Conservation (phyloP, 2,329 filamentous ascomycete species). For the Chalaropsis ovoidea region DNA sequence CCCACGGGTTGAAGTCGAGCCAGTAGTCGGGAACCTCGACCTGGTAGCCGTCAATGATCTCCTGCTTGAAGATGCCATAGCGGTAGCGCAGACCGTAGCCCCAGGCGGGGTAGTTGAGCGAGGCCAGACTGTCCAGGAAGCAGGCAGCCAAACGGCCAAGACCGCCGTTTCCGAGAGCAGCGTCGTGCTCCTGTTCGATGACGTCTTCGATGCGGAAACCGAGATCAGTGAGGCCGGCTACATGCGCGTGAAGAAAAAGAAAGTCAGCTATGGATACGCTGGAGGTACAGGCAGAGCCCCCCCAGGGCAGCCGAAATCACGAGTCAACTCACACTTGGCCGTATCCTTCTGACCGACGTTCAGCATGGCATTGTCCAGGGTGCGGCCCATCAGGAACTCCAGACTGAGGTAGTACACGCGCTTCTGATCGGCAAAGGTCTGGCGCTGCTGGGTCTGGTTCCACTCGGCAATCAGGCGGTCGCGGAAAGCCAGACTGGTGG, state of each 20-base stretch:
- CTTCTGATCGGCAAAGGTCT: slow-evolving; percentile 84
- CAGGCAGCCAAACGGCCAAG: slow-evolving; percentile 90
- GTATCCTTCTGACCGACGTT: slow-evolving; percentile 82
- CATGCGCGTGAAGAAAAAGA: slow-evolving; percentile 23
- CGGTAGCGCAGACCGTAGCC: slow-evolving; percentile 91
- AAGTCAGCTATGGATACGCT: slow-evolving; percentile 21
- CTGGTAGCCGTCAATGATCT: slow-evolving; percentile 95
- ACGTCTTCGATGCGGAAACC: slow-evolving; percentile 97
- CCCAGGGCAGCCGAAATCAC: no score
- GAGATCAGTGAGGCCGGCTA: slow-evolving; percentile 75
- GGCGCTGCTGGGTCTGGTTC: slow-evolving; percentile 96
- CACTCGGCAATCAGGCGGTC: slow-evolving; percentile 89
- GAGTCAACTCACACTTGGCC: slow-evolving; percentile 54
- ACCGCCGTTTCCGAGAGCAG: slow-evolving; percentile 89
- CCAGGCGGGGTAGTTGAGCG: slow-evolving; percentile 92
- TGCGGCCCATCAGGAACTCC: slow-evolving; percentile 94
- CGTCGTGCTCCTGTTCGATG: slow-evolving; percentile 89
- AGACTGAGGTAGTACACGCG: slow-evolving; percentile 94
- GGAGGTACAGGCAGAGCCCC: no score
- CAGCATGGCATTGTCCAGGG: slow-evolving; percentile 96
- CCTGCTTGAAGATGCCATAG: slow-evolving; percentile 98
- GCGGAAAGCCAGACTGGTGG: slow-evolving; percentile 81
- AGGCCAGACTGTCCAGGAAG: slow-evolving; percentile 91
- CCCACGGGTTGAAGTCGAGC: slow-evolving; percentile 99
- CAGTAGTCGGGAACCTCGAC: slow-evolving; percentile 98